Percentiles rank a stretch among this genome's conserved stretches.
phyloP scores from a whole-genome alignment of 2,329 filamentous ascomycete genomes.

The Calonectria naviculata region DNA sequence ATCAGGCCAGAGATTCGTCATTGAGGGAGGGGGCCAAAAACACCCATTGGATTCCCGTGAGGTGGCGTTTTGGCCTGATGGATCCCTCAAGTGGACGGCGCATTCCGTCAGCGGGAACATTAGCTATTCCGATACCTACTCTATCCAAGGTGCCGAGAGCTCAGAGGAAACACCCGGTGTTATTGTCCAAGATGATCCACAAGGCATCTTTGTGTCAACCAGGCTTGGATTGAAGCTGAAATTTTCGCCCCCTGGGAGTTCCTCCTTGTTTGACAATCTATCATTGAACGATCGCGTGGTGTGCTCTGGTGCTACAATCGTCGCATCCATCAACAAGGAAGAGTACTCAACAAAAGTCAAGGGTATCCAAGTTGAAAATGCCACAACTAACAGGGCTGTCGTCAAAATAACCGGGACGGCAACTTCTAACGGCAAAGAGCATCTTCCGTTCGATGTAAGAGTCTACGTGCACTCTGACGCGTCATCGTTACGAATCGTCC shows the following conservation, averaged over 20 bases:
- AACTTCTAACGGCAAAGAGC: conserved; percentile 2
- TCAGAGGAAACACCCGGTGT: not conserved
- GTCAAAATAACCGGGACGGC: conserved; percentile 24
- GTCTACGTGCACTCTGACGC: conserved; percentile 69
- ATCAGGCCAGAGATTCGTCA: conserved; percentile 26
- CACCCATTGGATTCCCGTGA: conserved; percentile 28
- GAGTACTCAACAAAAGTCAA: conserved; percentile 21
- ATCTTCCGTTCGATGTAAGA: conserved; percentile 30
- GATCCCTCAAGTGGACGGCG: conserved; percentile 70
- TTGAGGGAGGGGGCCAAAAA: conserved; percentile 2
- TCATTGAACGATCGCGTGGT: not conserved
- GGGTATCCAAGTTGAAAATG: conserved; percentile 15
- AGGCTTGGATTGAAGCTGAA: conserved; percentile 9
- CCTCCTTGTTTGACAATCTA: conserved; percentile 17
- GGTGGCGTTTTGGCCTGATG: conserved; percentile 61
- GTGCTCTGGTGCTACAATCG: conserved; percentile 25
- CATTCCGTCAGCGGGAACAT: conserved; percentile 62
- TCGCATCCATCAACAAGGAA: conserved; percentile 26
- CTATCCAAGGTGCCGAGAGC: conserved; percentile 30
- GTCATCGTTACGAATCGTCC: conserved; percentile 62
- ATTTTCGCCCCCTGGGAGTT: not conserved
- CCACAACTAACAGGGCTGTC: conserved; percentile 20
- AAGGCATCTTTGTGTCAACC: conserved; percentile 4
- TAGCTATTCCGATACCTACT: conserved; percentile 54
- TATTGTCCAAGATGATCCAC: not conserved